A percentile compares a stretch with the other conserved stretches of the same genome.
Evolutionary conservation across 2,329 filamentous ascomycete species (phyloP).

Genomic region (Sclerotinia glacialis): DNA sequence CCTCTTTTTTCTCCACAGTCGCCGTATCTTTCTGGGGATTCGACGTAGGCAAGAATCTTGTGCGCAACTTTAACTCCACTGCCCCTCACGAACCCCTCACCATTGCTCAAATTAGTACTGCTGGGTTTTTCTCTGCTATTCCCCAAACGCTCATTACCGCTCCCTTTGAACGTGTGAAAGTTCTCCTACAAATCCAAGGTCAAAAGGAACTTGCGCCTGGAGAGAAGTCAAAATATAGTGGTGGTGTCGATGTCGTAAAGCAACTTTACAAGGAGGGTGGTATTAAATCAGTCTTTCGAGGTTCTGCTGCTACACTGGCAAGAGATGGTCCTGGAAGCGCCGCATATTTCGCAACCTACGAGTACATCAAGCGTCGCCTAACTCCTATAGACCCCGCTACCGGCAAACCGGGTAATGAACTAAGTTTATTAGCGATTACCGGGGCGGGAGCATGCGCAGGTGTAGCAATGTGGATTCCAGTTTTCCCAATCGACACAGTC

Average conservation of each 20-base stretch:
- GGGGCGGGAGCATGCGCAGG: conserved; percentile 86
- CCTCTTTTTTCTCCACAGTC: conserved; percentile 45
- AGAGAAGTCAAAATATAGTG: conserved; percentile 88
- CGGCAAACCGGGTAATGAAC: conserved; percentile 69
- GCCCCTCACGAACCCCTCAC: conserved; percentile 69
- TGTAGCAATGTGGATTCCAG: conserved; percentile 98
- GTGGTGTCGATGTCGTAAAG: conserved; percentile 83
- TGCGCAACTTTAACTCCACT: conserved; percentile 60
- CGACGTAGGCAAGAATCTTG: conserved; percentile 89
- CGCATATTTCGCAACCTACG: conserved; percentile 96
- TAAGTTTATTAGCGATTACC: conserved; percentile 80
- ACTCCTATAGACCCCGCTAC: conserved; percentile 76
- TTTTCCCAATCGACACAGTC: conserved; percentile 96
- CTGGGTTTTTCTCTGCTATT: conserved; percentile 95
- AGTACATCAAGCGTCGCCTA: conserved; percentile 84
- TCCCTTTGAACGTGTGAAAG: conserved; percentile 97
- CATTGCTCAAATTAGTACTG: conserved; percentile 83
- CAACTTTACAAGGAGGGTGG: conserved; percentile 93
- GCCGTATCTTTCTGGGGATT: conserved; percentile 81
- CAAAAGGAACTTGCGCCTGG: conserved; percentile 81
- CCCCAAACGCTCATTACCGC: conserved; percentile 99
- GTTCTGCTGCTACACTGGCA: conserved; percentile 84
- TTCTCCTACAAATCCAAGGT: conserved; percentile 95
- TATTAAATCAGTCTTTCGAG: conserved; percentile 87
- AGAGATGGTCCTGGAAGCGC: conserved; percentile 90